These are phyloP conservation scores for Lepidium africanum DNA, from an alignment of 345 rosid genomes.

Conservation along the genomic window DNA sequence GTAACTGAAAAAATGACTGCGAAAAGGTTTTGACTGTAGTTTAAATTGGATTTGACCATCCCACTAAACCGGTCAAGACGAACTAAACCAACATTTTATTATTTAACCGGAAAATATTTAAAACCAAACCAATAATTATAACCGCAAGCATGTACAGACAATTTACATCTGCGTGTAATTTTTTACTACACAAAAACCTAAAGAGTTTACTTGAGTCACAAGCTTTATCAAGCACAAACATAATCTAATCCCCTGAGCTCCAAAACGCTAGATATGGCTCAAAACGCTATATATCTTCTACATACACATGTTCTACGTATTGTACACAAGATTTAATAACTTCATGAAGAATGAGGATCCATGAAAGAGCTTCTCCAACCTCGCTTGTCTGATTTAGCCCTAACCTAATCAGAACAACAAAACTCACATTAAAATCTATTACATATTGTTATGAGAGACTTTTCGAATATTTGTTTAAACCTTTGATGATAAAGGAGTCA, in stretches of 20 bases:
- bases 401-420: slow-evolving; percentile 31
- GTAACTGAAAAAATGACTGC: no score
- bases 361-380: slow-evolving; percentile 37
- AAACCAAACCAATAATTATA: neutral
- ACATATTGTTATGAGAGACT: neutral
- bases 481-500: slow-evolving; percentile 55
- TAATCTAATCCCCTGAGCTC: neutral
- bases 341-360: slow-evolving; percentile 27
- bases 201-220: neutral
- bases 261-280: neutral
- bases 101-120: no score
- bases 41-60: no score
- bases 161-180: neutral
- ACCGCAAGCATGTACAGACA: neutral
- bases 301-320: neutral
- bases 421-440: neutral
- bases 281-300: neutral
- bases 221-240: neutral
- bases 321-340: neutral
- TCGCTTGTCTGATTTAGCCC: slow-evolving; percentile 44
- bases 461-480: slow-evolving; percentile 17
- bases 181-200: neutral
- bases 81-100: no score
- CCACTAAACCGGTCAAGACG: no score
- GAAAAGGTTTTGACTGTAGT: no score